These are phyloP conservation scores for Cercospora sojina DNA, from an alignment of 2,329 filamentous ascomycete species.

Conservation along the genomic window DNA sequence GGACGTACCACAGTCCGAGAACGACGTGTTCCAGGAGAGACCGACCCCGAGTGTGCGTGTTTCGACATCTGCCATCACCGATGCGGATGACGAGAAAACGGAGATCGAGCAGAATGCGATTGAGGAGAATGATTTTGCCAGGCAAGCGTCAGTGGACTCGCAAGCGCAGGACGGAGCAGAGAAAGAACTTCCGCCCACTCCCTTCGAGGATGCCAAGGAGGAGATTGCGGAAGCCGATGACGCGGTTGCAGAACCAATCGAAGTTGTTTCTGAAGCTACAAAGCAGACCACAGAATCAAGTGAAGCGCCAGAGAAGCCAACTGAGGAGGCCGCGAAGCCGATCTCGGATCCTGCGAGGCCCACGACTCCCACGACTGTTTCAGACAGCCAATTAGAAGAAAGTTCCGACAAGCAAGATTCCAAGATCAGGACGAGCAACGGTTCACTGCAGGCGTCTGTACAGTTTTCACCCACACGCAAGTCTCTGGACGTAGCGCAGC, in stretches of 20 bases:
- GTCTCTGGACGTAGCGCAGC: slow-evolving; percentile 18
- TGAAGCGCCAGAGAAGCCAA: neutral
- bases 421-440: slow-evolving; percentile 2
- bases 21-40: slow-evolving; percentile 6
- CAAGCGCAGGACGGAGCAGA: slow-evolving; percentile 16
- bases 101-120: slow-evolving; percentile 9
- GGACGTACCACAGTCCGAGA: neutral
- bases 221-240: slow-evolving; percentile 11
- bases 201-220: slow-evolving; percentile 27
- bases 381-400: neutral
- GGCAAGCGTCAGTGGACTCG: slow-evolving; percentile 6
- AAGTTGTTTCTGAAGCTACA: neutral
- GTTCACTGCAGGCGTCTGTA: neutral
- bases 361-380: neutral
- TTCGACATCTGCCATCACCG: neutral
- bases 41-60: slow-evolving; percentile 7
- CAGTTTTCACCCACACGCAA: slow-evolving; percentile 4
- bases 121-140: neutral
- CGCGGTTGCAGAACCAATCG: slow-evolving; percentile 1
- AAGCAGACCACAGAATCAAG: neutral
- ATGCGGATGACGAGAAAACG: neutral
- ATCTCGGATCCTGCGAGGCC: neutral
- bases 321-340: neutral
- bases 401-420: neutral
- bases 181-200: slow-evolving; percentile 18